Conservation (phyloP, 1,139 yeast genomes). For the Yamadazyma songkhlaensis region DNA sequence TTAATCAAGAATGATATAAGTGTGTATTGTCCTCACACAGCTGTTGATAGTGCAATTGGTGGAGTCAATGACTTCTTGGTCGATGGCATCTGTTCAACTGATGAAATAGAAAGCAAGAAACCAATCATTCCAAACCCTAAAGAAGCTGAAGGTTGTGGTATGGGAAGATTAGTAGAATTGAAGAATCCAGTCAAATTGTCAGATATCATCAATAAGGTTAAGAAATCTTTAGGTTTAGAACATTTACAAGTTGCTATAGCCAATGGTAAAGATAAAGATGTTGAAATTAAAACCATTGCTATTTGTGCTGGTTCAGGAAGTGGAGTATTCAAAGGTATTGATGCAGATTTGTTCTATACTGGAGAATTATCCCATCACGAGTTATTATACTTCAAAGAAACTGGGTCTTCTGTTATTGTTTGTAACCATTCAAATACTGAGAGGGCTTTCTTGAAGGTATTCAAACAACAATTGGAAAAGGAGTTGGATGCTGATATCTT, state of each 20-base stretch:
- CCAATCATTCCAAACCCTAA: constrained; percentile 28
- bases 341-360: constrained; percentile 78
- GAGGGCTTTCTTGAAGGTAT: constrained; percentile 64
- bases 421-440: constrained; percentile 94
- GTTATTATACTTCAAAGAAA: constrained; percentile 65
- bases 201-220: constrained; percentile 52
- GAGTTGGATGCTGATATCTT: constrained; percentile 48
- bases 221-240: constrained; percentile 48
- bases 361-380: constrained; percentile 97
- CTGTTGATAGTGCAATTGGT: constrained; percentile 85
- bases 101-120: constrained; percentile 19
- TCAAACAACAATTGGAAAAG: constrained; percentile 47
- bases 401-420: constrained; percentile 69
- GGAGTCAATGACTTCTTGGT: constrained; percentile 95
- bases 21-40: constrained; percentile 95
- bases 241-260: constrained; percentile 65
- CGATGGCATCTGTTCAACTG: constrained; percentile 48
- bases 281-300: constrained; percentile 56
- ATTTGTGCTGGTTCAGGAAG: constrained; percentile 97
- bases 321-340: constrained; percentile 55
- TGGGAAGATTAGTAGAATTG: constrained; percentile 73
- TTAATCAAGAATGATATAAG: constrained; percentile 74
- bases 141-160: constrained; percentile 49
- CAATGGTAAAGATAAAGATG: constrained; percentile 25
- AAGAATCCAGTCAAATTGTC: constrained; percentile 39